Conservation (phyloP, 2,329 filamentous ascomycete species). For the Neonectria sp. region DNA sequence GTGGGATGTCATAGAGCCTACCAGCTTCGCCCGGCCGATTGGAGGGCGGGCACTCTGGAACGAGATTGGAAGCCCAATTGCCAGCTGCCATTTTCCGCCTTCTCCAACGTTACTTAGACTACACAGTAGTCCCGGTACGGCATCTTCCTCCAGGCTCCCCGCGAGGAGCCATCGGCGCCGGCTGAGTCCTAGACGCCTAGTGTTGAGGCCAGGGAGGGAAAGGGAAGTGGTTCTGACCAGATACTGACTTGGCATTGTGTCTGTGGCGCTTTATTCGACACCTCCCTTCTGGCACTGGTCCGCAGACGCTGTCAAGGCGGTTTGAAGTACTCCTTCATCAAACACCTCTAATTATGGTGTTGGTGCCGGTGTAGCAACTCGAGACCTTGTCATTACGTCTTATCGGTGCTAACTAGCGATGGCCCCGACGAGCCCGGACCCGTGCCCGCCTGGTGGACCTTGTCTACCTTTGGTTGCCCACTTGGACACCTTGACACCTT, state of each 20-base stretch:
- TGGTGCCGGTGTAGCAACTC: slow-evolving; percentile 22
- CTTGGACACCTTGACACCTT: slow-evolving; percentile 11
- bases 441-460: slow-evolving; percentile 8
- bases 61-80: slow-evolving; percentile 32
- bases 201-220: background rate
- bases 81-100: slow-evolving; percentile 16
- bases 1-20: slow-evolving; percentile 10
- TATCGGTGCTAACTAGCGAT: slow-evolving; percentile 27
- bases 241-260: background rate
- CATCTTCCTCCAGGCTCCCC: slow-evolving; percentile 18
- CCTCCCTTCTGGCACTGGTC: slow-evolving; percentile 24
- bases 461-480: slow-evolving; percentile 2
- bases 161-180: slow-evolving; percentile 3
- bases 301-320: slow-evolving; percentile 16
- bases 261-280: slow-evolving; percentile 21
- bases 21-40: slow-evolving; percentile 41
- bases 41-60: slow-evolving; percentile 31
- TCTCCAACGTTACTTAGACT: background rate
- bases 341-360: slow-evolving; percentile 37
- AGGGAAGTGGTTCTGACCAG: background rate
- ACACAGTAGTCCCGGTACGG: slow-evolving; percentile 30
- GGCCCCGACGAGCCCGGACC: slow-evolving; percentile 29
- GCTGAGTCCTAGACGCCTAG: background rate
- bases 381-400: slow-evolving; percentile 24
- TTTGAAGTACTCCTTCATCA: slow-evolving; percentile 34